phyloP scores from a whole-genome alignment of 1,284 basidiomycete genomes.

The Rhodotorula sp. region DNA sequence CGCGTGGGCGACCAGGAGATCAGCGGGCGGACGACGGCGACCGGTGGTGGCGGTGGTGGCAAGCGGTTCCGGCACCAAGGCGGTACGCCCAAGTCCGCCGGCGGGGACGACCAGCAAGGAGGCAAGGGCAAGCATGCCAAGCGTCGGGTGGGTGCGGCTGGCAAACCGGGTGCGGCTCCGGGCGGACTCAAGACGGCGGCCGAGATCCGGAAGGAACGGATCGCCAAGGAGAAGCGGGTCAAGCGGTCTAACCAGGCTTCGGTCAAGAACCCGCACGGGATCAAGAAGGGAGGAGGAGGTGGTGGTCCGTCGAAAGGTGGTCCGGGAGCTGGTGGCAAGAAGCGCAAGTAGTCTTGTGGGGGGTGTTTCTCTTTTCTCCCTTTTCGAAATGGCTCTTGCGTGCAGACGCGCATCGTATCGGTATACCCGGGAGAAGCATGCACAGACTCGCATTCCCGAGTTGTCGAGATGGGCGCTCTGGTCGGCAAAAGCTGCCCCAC shows the following conservation, averaged over 20 bases:
- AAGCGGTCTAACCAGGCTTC: slow-evolving; percentile 40
- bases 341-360: not conserved
- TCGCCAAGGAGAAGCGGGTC: slow-evolving; percentile 49
- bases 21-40: slow-evolving; percentile 23
- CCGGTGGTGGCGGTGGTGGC: slow-evolving; percentile 8
- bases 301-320: slow-evolving; percentile 13
- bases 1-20: slow-evolving; percentile 74
- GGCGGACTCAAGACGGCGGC: slow-evolving; percentile 63
- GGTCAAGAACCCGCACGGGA: slow-evolving; percentile 36
- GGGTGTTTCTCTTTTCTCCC: not conserved
- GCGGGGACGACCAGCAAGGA: slow-evolving; percentile 16
- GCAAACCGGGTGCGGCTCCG: slow-evolving; percentile 45
- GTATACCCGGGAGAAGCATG: too few species aligned
- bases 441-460: too few species aligned
- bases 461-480: too few species aligned
- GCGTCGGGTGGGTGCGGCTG: slow-evolving; percentile 33
- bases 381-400: too few species aligned
- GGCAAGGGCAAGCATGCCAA: slow-evolving; percentile 33
- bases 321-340: slow-evolving; percentile 1
- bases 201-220: slow-evolving; percentile 74
- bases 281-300: not conserved
- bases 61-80: slow-evolving; percentile 42
- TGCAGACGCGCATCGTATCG: too few species aligned
- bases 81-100: slow-evolving; percentile 27
- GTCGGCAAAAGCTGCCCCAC: too few species aligned